phyloP scores from a whole-genome alignment of 2,329 filamentous ascomycete genomes.

The Lecanicillium sp. region DNA sequence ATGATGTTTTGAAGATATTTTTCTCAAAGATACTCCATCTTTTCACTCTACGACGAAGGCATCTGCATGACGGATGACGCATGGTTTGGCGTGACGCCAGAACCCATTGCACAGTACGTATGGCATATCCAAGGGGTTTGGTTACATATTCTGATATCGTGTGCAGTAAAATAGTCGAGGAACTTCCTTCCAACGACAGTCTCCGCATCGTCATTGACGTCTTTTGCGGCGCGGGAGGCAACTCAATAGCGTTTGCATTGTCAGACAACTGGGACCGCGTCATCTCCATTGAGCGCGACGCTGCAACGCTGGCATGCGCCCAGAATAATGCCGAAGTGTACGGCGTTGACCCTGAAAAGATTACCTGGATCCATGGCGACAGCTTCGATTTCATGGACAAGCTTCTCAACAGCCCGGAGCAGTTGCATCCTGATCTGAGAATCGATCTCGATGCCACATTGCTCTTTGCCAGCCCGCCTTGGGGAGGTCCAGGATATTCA shows the following conservation, averaged over 20 bases:
- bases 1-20: slow-evolving; percentile 61
- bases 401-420: slow-evolving; percentile 26
- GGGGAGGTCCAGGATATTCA: slow-evolving; percentile 50
- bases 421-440: slow-evolving; percentile 30
- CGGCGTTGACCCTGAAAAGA: slow-evolving; percentile 60
- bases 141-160: slow-evolving; percentile 13
- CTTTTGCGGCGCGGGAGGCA: slow-evolving; percentile 88
- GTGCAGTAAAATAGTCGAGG: slow-evolving; percentile 62
- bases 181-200: slow-evolving; percentile 50
- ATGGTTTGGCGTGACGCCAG: slow-evolving; percentile 96
- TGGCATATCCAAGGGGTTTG: not conserved
- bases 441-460: slow-evolving; percentile 34
- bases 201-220: slow-evolving; percentile 73
- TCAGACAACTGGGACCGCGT: slow-evolving; percentile 73
- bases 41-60: slow-evolving; percentile 78
- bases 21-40: slow-evolving; percentile 80
- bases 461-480: slow-evolving; percentile 52
- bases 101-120: slow-evolving; percentile 74
- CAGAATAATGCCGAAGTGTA: slow-evolving; percentile 88
- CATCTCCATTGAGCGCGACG: slow-evolving; percentile 82
- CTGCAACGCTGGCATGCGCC: slow-evolving; percentile 74
- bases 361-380: slow-evolving; percentile 82
- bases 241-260: slow-evolving; percentile 87
- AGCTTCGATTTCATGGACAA: slow-evolving; percentile 67
- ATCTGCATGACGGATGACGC: slow-evolving; percentile 87